Conservation (phyloP, 202 grass and related monocot species). For the Panicum virgatum region DNA sequence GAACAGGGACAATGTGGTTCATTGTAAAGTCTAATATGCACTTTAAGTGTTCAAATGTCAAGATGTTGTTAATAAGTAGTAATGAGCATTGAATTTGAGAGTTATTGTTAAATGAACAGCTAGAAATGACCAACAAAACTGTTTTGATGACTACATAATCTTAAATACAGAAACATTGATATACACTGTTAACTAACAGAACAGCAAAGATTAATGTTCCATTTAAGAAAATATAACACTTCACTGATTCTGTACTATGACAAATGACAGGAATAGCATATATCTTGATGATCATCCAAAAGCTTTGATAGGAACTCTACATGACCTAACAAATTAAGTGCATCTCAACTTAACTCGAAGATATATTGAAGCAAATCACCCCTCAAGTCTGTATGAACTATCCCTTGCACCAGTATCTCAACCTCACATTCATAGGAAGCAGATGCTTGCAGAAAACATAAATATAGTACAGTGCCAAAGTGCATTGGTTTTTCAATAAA, state of each 20-base stretch:
- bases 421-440: not conserved
- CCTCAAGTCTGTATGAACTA: not conserved
- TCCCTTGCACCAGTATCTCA: not conserved
- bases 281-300: not conserved
- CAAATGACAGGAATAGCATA: constrained; percentile 28
- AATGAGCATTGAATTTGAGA: not conserved
- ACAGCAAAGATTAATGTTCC: not conserved
- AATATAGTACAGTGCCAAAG: not conserved
- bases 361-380: not conserved
- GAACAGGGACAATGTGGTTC: not conserved
- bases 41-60: not conserved
- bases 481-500: not conserved
- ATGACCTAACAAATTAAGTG: not conserved
- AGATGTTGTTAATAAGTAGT: not conserved
- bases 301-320: not conserved
- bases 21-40: not conserved
- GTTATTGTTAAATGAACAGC: not conserved
- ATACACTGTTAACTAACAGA: not conserved
- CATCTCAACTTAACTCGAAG: not conserved
- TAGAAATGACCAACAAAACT: not conserved
- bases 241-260: not conserved
- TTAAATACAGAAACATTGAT: not conserved
- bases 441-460: not conserved
- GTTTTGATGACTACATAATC: not conserved
- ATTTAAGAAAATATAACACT: constrained; percentile 7